Evolutionary conservation across 331 rosid genomes (phyloP).

Genomic region (Acacia pycnantha): DNA sequence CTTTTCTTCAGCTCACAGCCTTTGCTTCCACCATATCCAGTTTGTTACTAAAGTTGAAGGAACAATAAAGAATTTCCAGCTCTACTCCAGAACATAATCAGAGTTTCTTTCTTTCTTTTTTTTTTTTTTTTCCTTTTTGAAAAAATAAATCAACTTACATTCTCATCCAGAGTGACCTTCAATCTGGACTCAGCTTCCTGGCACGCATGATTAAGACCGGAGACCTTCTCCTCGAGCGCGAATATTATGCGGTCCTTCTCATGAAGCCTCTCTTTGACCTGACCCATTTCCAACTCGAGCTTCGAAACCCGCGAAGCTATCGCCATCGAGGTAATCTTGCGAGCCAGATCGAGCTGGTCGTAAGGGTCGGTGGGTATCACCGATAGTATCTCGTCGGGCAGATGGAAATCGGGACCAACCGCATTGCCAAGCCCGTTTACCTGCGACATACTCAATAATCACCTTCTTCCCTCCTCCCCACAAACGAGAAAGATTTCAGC

Average conservation of each 20-base stretch:
- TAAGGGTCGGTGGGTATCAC: slow-evolving; percentile 92
- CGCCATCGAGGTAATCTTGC: slow-evolving; percentile 97
- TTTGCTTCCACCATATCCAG: neutral
- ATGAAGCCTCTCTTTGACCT: slow-evolving; percentile 53
- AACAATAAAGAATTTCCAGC: neutral
- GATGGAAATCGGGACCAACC: slow-evolving; percentile 55
- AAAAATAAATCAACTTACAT: slow-evolving; percentile 38
- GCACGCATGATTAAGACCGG: slow-evolving; percentile 50
- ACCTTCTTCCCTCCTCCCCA: neutral
- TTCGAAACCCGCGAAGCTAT: slow-evolving; percentile 90
- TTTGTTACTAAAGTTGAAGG: neutral
- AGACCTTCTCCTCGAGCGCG: slow-evolving; percentile 63
- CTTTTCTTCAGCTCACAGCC: neutral
- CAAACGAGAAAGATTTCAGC: neutral
- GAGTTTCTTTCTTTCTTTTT: neutral
- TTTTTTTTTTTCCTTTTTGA: neutral
- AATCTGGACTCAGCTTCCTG: slow-evolving; percentile 68
- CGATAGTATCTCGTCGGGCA: slow-evolving; percentile 70
- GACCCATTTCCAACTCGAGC: slow-evolving; percentile 69
- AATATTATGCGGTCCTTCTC: slow-evolving; percentile 61
- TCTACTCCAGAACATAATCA: neutral
- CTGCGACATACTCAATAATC: slow-evolving; percentile 43
- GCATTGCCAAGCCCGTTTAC: slow-evolving; percentile 26
- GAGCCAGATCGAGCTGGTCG: slow-evolving; percentile 96
- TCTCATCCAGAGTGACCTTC: slow-evolving; percentile 61